Evolutionary conservation across 768 basidiomycete species (phyloP).

Genomic region (Kondoa malvinella): DNA sequence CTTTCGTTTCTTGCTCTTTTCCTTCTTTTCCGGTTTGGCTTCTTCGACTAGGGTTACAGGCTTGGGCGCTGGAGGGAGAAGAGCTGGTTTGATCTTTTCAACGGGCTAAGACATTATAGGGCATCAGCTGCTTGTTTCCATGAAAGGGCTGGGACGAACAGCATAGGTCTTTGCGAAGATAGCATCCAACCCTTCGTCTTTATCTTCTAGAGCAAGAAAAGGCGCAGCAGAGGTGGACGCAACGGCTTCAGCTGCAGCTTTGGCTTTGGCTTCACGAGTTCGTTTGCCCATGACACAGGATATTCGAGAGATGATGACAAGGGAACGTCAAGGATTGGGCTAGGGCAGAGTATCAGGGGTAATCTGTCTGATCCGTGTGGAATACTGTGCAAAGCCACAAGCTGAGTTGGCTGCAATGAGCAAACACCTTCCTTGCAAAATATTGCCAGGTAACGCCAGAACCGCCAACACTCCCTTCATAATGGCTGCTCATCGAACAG

Average conservation of each 20-base stretch:
- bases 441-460: no score
- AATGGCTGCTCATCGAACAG: conserved; percentile 15
- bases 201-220: not conserved
- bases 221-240: not conserved
- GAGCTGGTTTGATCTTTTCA: no score
- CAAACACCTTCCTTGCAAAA: no score
- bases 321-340: not conserved
- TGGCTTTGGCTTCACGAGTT: no score
- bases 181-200: not conserved
- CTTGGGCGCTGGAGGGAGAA: not conserved
- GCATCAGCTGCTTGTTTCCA: no score
- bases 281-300: not conserved
- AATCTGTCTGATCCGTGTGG: no score
- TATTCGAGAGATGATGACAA: no score
- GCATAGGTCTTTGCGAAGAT: not conserved
- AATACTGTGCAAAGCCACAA: no score
- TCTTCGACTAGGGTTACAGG: not conserved
- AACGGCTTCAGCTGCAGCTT: not conserved
- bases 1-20: not conserved
- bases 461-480: no score
- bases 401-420: no score
- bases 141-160: not conserved
- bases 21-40: not conserved
- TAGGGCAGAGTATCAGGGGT: no score
- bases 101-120: no score